Percentiles rank a stretch among this genome's conserved stretches.
phyloP scores from a whole-genome alignment of 2,329 filamentous ascomycete species.

The Curvularia spicifera region DNA sequence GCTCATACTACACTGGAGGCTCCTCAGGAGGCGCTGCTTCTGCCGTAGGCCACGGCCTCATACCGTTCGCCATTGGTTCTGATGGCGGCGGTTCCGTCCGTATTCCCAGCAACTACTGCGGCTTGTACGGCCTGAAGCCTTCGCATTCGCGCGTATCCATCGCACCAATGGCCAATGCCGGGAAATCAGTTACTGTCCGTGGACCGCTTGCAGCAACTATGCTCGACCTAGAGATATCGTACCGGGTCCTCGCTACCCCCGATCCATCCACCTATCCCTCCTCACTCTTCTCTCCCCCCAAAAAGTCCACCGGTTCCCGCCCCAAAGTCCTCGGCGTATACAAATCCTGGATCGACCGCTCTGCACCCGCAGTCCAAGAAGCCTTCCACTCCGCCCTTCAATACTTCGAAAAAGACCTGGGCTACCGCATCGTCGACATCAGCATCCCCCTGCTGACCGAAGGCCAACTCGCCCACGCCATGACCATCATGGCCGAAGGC shows the following conservation, averaged over 20 bases:
- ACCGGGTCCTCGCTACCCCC: conserved; percentile 77
- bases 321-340: conserved; percentile 73
- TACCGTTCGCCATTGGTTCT: conserved; percentile 73
- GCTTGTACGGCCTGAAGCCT: conserved; percentile 81
- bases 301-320: conserved; percentile 52
- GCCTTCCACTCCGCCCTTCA: conserved; percentile 68
- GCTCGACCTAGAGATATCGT: conserved; percentile 80
- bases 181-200: conserved; percentile 68
- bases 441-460: conserved; percentile 70
- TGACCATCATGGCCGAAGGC: conserved; percentile 78
- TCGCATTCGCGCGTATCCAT: conserved; percentile 72
- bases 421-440: conserved; percentile 66
- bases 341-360: conserved; percentile 71
- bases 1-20: conserved; percentile 77
- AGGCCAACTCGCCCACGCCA: conserved; percentile 76
- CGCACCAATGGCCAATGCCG: conserved; percentile 64
- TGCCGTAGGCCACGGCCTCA: conserved; percentile 70
- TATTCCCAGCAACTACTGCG: conserved; percentile 77
- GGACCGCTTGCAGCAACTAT: conserved; percentile 80
- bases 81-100: conserved; percentile 79
- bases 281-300: conserved; percentile 65
- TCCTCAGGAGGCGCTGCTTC: conserved; percentile 81
- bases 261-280: conserved; percentile 68
- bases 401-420: conserved; percentile 60
- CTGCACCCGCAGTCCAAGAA: conserved; percentile 67